Percentiles rank a stretch among this genome's conserved stretches.
Conservation (phyloP, 2,329 filamentous ascomycete species). For the Tolypocladium ovalisporum region DNA sequence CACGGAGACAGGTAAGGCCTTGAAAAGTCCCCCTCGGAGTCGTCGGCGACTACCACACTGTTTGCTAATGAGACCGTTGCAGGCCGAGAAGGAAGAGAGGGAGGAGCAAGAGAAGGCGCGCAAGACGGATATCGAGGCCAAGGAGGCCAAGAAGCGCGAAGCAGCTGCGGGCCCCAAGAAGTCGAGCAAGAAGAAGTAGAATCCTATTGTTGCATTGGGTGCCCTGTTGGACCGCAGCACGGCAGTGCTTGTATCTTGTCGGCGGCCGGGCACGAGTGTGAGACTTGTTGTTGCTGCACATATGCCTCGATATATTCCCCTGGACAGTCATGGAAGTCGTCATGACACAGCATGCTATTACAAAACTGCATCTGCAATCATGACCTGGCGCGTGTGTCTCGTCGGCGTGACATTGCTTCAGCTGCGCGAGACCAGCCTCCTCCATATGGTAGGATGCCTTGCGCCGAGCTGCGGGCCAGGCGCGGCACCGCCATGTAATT, state of each 20-base stretch:
- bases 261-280: neutral
- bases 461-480: neutral
- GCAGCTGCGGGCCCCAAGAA: conserved; percentile 40
- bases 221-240: neutral
- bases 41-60: neutral
- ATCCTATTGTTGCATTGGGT: neutral
- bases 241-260: neutral
- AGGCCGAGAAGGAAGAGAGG: conserved; percentile 49
- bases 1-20: conserved; percentile 59
- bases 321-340: neutral
- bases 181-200: conserved; percentile 33
- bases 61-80: neutral
- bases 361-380: neutral
- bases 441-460: neutral
- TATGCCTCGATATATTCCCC: neutral
- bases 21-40: neutral
- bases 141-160: conserved; percentile 45
- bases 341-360: neutral
- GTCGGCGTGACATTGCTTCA: neutral
- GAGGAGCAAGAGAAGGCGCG: conserved; percentile 39
- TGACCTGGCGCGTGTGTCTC: neutral
- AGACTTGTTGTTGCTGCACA: neutral
- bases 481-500: neutral
- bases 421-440: neutral
- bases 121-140: conserved; percentile 40